Percentiles rank a stretch among this genome's conserved stretches.
These are phyloP conservation scores for Rhodosporidiobolus sp. DNA, from an alignment of 768 basidiomycete species.

Conservation along the genomic window DNA sequence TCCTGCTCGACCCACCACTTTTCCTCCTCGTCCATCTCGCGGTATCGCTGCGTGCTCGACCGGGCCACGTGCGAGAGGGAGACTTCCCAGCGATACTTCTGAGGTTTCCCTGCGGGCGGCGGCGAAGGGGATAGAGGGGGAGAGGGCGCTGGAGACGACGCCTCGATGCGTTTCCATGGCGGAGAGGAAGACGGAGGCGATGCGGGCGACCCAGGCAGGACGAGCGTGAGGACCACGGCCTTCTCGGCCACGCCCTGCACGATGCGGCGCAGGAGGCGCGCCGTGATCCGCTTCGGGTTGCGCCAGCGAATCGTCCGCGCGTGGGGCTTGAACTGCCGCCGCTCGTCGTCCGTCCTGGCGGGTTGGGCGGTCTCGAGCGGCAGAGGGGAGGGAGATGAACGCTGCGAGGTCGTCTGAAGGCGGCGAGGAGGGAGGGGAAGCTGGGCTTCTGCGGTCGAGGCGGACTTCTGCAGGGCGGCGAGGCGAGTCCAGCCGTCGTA, in stretches of 20 bases:
- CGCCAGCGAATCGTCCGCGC: slow-evolving; percentile 24
- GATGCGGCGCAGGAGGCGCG: slow-evolving; percentile 8
- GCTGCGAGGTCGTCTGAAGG: slow-evolving; percentile 17
- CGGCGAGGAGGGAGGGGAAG: slow-evolving; percentile 16
- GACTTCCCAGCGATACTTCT: neutral
- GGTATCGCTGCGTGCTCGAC: no score
- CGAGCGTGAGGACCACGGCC: slow-evolving; percentile 9
- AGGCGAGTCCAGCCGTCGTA: neutral
- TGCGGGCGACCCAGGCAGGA: neutral
- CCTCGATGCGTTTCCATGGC: no score
- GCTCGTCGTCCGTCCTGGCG: neutral
- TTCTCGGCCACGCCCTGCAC: slow-evolving; percentile 3
- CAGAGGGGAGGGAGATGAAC: neutral
- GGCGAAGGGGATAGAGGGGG: no score
- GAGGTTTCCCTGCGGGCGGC: no score
- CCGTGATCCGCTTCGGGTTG: slow-evolving; percentile 19
- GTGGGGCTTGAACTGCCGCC: neutral
- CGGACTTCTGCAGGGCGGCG: neutral
- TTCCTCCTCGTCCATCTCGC: slow-evolving; percentile 4
- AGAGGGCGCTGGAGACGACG: no score
- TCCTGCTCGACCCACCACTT: neutral
- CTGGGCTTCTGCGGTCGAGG: neutral
- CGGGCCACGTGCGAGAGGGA: neutral
- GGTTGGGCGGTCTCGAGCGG: neutral
- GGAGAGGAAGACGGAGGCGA: no score